These are phyloP conservation scores for Podospora conica DNA, from an alignment of 495 filamentous ascomycete genomes.

Conservation along the genomic window DNA sequence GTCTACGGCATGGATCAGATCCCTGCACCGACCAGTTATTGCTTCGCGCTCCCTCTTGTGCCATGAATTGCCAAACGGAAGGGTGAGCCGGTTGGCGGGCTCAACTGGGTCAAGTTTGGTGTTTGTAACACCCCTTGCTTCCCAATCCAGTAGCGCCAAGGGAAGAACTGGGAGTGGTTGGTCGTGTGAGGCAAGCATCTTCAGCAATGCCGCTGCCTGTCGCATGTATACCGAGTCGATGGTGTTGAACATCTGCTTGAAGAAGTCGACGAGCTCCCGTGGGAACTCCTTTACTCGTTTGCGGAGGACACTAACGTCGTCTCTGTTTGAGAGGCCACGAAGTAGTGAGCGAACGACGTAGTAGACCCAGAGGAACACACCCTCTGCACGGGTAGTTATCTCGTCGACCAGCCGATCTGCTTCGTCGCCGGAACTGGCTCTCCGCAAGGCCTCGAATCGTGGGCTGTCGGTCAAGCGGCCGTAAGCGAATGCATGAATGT, in stretches of 20 bases:
- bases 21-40: not conserved
- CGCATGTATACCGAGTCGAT: not conserved
- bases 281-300: not conserved
- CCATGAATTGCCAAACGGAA: too few relatives aligned
- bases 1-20: not conserved
- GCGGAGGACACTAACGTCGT: not conserved
- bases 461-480: not conserved
- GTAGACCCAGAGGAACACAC: slow-evolving; percentile 13
- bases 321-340: not conserved
- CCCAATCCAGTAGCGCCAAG: not conserved
- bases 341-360: not conserved
- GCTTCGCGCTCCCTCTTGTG: not conserved
- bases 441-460: not conserved
- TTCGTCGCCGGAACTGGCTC: not conserved
- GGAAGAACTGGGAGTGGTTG: not conserved
- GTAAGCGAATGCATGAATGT: not conserved
- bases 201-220: not conserved
- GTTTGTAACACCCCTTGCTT: not conserved
- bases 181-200: not conserved
- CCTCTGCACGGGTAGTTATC: not conserved
- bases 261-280: not conserved
- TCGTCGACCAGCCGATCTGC: not conserved
- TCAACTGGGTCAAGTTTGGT: too few relatives aligned
- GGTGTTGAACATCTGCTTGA: not conserved
- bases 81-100: too few relatives aligned